A percentile compares a stretch with the other conserved stretches of the same genome.
phyloP scores from a whole-genome alignment of 148 eudicot genomes.

The Persicaria maculosa region DNA sequence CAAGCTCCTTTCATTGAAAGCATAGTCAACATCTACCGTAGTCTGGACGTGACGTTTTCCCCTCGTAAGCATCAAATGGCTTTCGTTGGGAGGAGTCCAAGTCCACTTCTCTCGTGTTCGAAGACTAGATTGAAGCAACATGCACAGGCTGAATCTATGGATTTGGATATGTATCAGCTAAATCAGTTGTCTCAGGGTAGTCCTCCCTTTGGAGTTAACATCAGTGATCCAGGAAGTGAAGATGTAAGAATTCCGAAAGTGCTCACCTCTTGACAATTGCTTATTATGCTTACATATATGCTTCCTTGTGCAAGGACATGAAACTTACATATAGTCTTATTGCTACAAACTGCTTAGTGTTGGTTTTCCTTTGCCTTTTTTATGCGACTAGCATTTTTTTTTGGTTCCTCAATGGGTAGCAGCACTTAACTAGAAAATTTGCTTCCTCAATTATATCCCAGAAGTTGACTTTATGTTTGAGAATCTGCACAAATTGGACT shows the following conservation, averaged over 20 bases:
- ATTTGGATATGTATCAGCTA: constrained; percentile 31
- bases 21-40: constrained; percentile 52
- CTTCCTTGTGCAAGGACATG: neutral
- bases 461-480: neutral
- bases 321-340: too few relatives aligned
- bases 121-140: constrained; percentile 17
- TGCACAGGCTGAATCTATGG: constrained; percentile 21
- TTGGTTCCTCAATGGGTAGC: neutral
- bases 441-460: neutral
- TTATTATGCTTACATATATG: neutral
- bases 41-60: constrained; percentile 53
- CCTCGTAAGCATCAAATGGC: constrained; percentile 39
- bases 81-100: constrained; percentile 16
- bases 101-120: constrained; percentile 4
- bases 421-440: neutral
- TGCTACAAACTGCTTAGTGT: too few relatives aligned
- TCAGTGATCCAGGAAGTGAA: constrained; percentile 27
- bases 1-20: constrained; percentile 63
- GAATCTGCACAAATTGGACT: too few relatives aligned
- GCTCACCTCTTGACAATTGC: neutral
- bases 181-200: constrained; percentile 40
- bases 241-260: constrained; percentile 30
- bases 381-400: too few relatives aligned
- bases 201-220: constrained; percentile 29
- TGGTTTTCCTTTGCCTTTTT: too few relatives aligned